phyloP scores from a whole-genome alignment of 805 yeast genomes.

The Wickerhamiella vanderwaltii region DNA sequence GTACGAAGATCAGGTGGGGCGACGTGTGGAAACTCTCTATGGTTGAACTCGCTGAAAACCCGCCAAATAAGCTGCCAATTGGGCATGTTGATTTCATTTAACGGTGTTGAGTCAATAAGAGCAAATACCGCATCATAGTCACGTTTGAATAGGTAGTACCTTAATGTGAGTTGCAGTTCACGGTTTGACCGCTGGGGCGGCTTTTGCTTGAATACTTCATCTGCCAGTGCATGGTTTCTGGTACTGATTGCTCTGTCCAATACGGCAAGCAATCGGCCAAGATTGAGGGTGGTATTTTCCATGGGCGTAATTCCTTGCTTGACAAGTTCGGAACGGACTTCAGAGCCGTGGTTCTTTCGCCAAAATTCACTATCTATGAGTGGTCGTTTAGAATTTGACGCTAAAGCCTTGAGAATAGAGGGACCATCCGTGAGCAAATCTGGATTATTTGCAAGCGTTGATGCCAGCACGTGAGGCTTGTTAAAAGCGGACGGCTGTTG shows the following conservation, averaged over 20 bases:
- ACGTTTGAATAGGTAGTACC: slow-evolving; percentile 1
- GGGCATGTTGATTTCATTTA: not conserved
- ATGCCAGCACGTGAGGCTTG: not conserved
- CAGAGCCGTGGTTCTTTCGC: slow-evolving; percentile 1
- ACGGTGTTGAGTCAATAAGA: not conserved
- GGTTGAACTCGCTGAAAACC: not conserved
- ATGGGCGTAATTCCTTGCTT: not conserved
- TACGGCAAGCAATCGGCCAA: not conserved
- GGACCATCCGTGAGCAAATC: not conserved
- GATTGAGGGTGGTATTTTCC: not conserved
- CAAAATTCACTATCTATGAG: not conserved
- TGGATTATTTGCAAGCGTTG: not conserved
- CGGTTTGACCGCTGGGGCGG: not conserved
- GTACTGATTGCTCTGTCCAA: not conserved
- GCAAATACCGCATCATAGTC: slow-evolving; percentile 3
- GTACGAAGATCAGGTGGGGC: not conserved
- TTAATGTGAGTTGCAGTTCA: not conserved
- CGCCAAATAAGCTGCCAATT: slow-evolving; percentile 3
- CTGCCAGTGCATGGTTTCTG: not conserved
- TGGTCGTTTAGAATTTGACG: not conserved
- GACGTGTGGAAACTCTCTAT: not conserved
- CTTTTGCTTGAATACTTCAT: not conserved
- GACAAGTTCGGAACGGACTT: not conserved
- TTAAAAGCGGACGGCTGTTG: too few relatives aligned
- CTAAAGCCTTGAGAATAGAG: not conserved